phyloP scores from a whole-genome alignment of 2,329 filamentous ascomycete species.

The Tolypocladium ovalisporum region DNA sequence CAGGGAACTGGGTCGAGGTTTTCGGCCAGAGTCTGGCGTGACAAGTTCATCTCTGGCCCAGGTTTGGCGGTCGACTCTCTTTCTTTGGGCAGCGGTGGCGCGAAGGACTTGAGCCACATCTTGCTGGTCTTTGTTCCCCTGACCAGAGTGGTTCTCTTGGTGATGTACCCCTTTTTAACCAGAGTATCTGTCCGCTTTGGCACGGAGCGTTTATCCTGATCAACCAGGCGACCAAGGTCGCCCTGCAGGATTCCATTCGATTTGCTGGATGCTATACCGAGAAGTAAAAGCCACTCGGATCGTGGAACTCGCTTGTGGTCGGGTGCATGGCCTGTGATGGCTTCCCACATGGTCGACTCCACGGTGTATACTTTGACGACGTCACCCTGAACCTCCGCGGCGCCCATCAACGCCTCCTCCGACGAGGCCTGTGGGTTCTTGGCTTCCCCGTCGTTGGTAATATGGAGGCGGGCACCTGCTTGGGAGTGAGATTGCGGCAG shows the following conservation, averaged over 20 bases:
- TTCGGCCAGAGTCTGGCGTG: slow-evolving; percentile 25
- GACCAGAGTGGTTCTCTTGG: slow-evolving; percentile 48
- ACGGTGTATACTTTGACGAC: slow-evolving; percentile 32
- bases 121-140: slow-evolving; percentile 52
- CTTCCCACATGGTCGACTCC: slow-evolving; percentile 47
- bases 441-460: neutral
- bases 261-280: slow-evolving; percentile 45
- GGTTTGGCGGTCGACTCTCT: slow-evolving; percentile 12
- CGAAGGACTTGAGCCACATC: slow-evolving; percentile 47
- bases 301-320: slow-evolving; percentile 47
- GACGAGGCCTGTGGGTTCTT: neutral
- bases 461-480: neutral
- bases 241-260: slow-evolving; percentile 48
- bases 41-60: slow-evolving; percentile 25
- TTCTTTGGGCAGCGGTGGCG: slow-evolving; percentile 31
- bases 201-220: slow-evolving; percentile 53
- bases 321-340: slow-evolving; percentile 45
- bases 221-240: slow-evolving; percentile 44
- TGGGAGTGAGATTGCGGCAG: slow-evolving; percentile 5
- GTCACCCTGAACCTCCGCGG: neutral
- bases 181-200: slow-evolving; percentile 50
- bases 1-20: slow-evolving; percentile 45
- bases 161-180: slow-evolving; percentile 49
- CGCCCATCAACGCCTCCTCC: neutral
- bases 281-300: slow-evolving; percentile 47